Conservation (phyloP, 2,329 filamentous ascomycete genomes). For the Apiospora pterosperma region DNA sequence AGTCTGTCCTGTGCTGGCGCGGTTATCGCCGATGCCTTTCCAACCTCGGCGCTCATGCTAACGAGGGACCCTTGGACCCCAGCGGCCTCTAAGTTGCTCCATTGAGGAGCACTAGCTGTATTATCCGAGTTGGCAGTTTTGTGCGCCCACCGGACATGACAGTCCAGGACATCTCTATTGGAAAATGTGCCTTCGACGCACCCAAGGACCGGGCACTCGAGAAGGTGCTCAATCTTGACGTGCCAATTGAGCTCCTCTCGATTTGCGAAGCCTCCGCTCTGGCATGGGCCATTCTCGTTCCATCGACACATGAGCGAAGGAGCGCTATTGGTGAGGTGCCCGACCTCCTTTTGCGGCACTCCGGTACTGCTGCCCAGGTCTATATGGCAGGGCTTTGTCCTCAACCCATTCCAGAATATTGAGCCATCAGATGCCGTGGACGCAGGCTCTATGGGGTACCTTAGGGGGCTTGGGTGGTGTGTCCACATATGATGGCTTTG, state of each 20-base stretch:
- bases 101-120: not conserved
- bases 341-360: not conserved
- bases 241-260: conserved; percentile 38
- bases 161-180: conserved; percentile 30
- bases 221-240: conserved; percentile 40
- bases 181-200: conserved; percentile 35
- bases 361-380: not conserved
- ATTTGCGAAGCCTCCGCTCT: conserved; percentile 31
- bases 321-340: conserved; percentile 16
- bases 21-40: not conserved
- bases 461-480: conserved; percentile 19
- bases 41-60: not conserved
- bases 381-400: not conserved
- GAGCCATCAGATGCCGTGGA: conserved; percentile 5
- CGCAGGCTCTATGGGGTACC: conserved; percentile 4
- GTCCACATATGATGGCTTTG: conserved; percentile 15
- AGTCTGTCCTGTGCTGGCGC: conserved; percentile 16
- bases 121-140: conserved; percentile 6
- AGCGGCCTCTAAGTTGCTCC: not conserved
- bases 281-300: conserved; percentile 29
- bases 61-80: not conserved
- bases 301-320: conserved; percentile 37
- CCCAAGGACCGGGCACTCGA: conserved; percentile 36
- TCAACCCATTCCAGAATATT: not conserved
- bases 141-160: conserved; percentile 36